Base-by-base conservation (phyloP, 2,329 filamentous ascomycete genomes). In the Paecilomyces formosus region DNA sequence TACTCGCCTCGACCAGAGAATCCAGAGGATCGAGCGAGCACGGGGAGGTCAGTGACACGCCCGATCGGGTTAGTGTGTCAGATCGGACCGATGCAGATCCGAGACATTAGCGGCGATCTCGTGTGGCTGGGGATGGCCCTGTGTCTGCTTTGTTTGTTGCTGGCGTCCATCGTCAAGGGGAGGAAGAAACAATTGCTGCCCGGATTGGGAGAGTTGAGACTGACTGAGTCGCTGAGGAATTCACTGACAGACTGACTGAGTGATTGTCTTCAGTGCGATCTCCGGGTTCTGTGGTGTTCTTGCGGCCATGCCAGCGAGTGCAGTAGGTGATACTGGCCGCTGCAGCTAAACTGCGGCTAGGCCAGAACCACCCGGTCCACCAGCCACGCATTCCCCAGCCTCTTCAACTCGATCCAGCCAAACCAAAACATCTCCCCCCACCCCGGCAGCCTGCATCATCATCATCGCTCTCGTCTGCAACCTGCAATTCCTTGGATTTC, bases 361-460 rank as follows among this genome's bases (percentile, higher is more conserved):
- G n/a, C n/a, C n/a, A n/a, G n/a, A n/a, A 26, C 24, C 24, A 26
- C 24, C 24, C 24, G 24, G 6, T 49, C 49, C 35, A 22, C 15
- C 18, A 57, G 55, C 53, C 60, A 54, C 57, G 57, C 31, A 45
- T 45, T 59, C 55, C 60, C 60, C 60, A 61, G 60, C 60, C 60
- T 53, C 60, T 59, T 55, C 39, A 45, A 45, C 60, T 58, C 60
- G 55, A 61, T 60, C 59, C 56, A 56, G 60, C 54, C 54, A 54
- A 57, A 60, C 52, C 58, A 61, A 61, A 61, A 61, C 60, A 61
- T 56, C 57, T 51, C 59, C 55, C 57, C 50, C 50, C 22, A 24
- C 50, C 12, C 50, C 5, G 50, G 18, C 58, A 31, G 55, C 30
- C 51, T 39, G 35, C 26, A 54, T 31, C 51, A 21, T 57, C 58